Percentiles rank a stretch among this genome's conserved stretches.
Conservation (phyloP, 345 rosid genomes). For the Odontarrhena argentea region DNA sequence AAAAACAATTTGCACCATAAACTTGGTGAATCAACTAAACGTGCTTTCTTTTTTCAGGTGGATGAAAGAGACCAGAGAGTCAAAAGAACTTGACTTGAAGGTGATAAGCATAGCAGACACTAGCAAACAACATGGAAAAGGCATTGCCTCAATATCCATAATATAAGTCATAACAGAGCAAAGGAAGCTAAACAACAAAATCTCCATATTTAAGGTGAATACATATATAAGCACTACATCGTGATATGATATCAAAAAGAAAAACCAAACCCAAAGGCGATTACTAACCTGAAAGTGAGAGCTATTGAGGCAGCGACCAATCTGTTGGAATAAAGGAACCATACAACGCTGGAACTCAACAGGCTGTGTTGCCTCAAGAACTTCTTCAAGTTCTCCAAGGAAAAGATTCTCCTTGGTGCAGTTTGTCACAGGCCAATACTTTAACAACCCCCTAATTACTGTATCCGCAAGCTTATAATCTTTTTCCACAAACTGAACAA, state of each 20-base stretch:
- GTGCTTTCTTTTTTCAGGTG: slow-evolving; percentile 17
- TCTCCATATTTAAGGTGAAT: slow-evolving; percentile 1
- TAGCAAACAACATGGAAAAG: neutral
- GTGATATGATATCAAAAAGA: too few relatives aligned
- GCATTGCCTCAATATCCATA: slow-evolving; percentile 4
- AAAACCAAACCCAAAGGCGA: neutral
- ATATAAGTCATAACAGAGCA: neutral
- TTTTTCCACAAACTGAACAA: slow-evolving; percentile 88
- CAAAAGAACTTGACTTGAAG: slow-evolving; percentile 14
- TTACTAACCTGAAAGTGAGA: slow-evolving; percentile 82
- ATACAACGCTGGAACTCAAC: slow-evolving; percentile 87
- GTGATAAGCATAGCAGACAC: slow-evolving; percentile 20
- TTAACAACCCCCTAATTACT: slow-evolving; percentile 82
- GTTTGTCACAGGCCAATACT: slow-evolving; percentile 90
- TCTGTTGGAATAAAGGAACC: slow-evolving; percentile 87
- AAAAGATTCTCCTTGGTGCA: slow-evolving; percentile 93
- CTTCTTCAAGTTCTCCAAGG: slow-evolving; percentile 94
- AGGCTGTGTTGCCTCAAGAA: slow-evolving; percentile 82
- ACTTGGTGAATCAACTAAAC: slow-evolving; percentile 1
- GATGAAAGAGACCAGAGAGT: slow-evolving; percentile 8
- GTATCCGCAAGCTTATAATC: slow-evolving; percentile 91
- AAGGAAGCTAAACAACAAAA: neutral
- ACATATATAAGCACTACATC: neutral
- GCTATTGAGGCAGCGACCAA: slow-evolving; percentile 82
- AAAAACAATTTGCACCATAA: neutral